Percentiles rank a stretch among this genome's conserved stretches.
Conservation (phyloP, 352 stramenopile species). For the Pythium aquatile region DNA sequence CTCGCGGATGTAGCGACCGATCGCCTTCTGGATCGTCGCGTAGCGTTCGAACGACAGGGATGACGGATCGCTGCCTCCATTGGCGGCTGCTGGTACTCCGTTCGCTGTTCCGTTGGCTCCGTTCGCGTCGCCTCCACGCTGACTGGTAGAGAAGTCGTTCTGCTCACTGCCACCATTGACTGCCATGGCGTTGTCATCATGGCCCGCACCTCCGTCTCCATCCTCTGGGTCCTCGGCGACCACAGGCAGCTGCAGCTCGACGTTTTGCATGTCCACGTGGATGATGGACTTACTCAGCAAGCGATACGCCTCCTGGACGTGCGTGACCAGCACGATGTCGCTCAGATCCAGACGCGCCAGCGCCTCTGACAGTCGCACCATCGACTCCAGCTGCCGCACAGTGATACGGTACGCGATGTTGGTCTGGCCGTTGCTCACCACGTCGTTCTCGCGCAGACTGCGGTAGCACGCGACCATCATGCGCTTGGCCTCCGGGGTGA, state of each 20-base stretch:
- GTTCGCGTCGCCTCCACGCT: slow-evolving; percentile 18
- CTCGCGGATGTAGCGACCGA: slow-evolving; percentile 77
- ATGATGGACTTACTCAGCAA: slow-evolving; percentile 99
- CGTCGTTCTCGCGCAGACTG: slow-evolving; percentile 95
- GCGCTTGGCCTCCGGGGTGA: slow-evolving; percentile 73
- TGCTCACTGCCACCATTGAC: neutral
- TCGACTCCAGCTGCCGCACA: slow-evolving; percentile 97
- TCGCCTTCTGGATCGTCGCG: slow-evolving; percentile 76
- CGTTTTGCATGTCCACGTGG: slow-evolving; percentile 97
- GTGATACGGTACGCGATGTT: slow-evolving; percentile 99
- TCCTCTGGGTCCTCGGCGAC: slow-evolving; percentile 46
- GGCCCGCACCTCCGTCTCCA: slow-evolving; percentile 16
- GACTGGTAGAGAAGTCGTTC: neutral
- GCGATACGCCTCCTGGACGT: slow-evolving; percentile 96
- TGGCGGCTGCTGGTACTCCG: slow-evolving; percentile 1
- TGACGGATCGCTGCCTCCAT: slow-evolving; percentile 21
- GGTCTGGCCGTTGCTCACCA: slow-evolving; percentile 89
- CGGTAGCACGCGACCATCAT: slow-evolving; percentile 98
- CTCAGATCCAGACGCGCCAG: slow-evolving; percentile 95
- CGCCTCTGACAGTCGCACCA: slow-evolving; percentile 97
- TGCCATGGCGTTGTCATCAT: neutral
- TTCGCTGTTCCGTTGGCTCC: slow-evolving; percentile 11
- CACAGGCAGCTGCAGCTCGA: slow-evolving; percentile 87
- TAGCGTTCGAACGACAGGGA: slow-evolving; percentile 83
- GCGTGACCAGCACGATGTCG: slow-evolving; percentile 86